A percentile compares a stretch with the other conserved stretches of the same genome.
phyloP scores from a whole-genome alignment of 768 basidiomycete genomes.

The Leccinum imitatum region DNA sequence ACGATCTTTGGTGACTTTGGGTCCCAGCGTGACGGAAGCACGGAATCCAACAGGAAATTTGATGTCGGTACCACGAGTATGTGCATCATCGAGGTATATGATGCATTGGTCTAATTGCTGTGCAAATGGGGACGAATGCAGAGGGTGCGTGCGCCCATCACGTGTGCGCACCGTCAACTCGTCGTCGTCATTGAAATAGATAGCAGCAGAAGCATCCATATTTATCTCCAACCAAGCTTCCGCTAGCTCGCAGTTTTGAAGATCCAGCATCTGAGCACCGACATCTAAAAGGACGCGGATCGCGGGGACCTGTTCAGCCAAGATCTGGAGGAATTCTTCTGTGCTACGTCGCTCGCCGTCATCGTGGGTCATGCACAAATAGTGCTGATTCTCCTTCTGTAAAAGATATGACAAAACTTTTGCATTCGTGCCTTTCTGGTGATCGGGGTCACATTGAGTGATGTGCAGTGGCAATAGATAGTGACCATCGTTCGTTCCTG shows the following conservation, averaged over 20 bases:
- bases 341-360: slow-evolving; percentile 13
- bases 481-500: slow-evolving; percentile 55
- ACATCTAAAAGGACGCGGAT: slow-evolving; percentile 51
- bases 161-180: not conserved
- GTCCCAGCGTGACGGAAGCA: slow-evolving; percentile 35
- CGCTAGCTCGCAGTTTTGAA: slow-evolving; percentile 41
- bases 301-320: slow-evolving; percentile 34
- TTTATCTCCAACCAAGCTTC: slow-evolving; percentile 14
- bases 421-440: slow-evolving; percentile 35
- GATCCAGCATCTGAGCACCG: slow-evolving; percentile 54
- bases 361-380: slow-evolving; percentile 22
- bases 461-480: slow-evolving; percentile 22
- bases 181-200: slow-evolving; percentile 37
- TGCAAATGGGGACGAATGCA: slow-evolving; percentile 1
- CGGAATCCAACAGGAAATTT: slow-evolving; percentile 41
- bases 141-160: not conserved
- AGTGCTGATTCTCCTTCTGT: slow-evolving; percentile 39
- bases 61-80: slow-evolving; percentile 49
- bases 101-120: slow-evolving; percentile 41
- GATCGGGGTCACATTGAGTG: slow-evolving; percentile 30
- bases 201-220: slow-evolving; percentile 36
- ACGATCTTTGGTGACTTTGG: slow-evolving; percentile 51
- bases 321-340: slow-evolving; percentile 26
- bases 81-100: slow-evolving; percentile 55
- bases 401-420: slow-evolving; percentile 29